Conservation (phyloP, 148 eudicot genomes). For the Fallopia convolvulus region DNA sequence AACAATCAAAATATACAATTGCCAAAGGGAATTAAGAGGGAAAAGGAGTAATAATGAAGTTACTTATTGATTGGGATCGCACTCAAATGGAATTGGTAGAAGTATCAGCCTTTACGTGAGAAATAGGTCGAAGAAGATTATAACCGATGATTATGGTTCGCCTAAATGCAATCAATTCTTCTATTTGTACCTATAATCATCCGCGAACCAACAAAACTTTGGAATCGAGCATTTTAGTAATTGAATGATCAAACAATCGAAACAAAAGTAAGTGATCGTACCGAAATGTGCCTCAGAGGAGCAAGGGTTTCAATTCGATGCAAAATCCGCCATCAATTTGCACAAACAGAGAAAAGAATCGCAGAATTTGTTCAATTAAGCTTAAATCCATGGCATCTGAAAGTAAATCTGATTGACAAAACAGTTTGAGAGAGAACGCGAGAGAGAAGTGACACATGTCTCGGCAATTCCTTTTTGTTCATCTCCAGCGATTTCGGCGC, state of each 20-base stretch:
- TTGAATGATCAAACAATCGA: not conserved
- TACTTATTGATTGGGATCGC: not conserved
- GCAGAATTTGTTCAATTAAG: not conserved
- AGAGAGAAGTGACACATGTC: conserved; percentile 22
- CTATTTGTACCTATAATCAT: not conserved
- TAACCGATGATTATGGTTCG: not conserved
- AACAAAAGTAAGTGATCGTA: not conserved
- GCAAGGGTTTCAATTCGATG: not conserved
- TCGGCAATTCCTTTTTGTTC: conserved; percentile 11
- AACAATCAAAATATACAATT: not conserved
- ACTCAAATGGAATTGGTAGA: not conserved
- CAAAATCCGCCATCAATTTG: not conserved
- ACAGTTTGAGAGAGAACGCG: conserved; percentile 9
- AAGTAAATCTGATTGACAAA: not conserved
- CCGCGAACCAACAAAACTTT: not conserved
- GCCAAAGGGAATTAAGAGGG: not conserved
- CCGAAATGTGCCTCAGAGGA: not conserved
- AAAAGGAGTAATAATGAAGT: not conserved
- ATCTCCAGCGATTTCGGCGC: conserved; percentile 62
- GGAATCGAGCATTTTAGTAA: not conserved
- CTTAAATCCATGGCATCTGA: not conserved
- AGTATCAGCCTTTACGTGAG: not conserved
- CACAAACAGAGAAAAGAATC: not conserved
- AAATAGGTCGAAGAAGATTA: not conserved
- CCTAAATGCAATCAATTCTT: not conserved